These are phyloP conservation scores for Alternaria incomplexa DNA, from an alignment of 2,329 filamentous ascomycete species.

Conservation along the genomic window DNA sequence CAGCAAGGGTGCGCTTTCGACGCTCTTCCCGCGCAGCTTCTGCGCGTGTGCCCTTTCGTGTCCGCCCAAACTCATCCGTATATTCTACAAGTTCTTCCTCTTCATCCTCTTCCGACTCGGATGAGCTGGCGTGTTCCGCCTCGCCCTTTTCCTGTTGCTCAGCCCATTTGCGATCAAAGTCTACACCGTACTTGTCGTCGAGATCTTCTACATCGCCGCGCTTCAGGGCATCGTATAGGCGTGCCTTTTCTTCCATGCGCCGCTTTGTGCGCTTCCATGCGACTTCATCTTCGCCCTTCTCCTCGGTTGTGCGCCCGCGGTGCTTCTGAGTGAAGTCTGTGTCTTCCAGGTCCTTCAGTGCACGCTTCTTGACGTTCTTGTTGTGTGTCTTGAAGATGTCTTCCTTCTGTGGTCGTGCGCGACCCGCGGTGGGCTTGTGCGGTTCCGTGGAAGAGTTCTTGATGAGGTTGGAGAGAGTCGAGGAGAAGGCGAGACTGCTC, in stretches of 20 bases:
- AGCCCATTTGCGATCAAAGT: conserved; percentile 97
- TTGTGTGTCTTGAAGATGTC: conserved; percentile 74
- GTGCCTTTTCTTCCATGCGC: conserved; percentile 89
- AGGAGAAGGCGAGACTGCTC: conserved; percentile 82
- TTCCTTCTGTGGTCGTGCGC: conserved; percentile 65
- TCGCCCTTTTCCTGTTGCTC: conserved; percentile 62
- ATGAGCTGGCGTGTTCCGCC: conserved; percentile 49
- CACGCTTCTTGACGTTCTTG: conserved; percentile 66
- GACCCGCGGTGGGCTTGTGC: conserved; percentile 55
- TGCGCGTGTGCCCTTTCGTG: conserved; percentile 72
- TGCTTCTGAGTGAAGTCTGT: conserved; percentile 66
- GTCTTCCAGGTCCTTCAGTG: conserved; percentile 64
- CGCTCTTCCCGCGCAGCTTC: conserved; percentile 71
- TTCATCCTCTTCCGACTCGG: conserved; percentile 44
- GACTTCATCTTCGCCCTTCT: conserved; percentile 63
- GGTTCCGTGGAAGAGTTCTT: conserved; percentile 52
- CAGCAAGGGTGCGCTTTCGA: conserved; percentile 60
- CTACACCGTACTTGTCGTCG: conserved; percentile 72
- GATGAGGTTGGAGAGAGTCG: conserved; percentile 83
- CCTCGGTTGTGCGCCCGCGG: conserved; percentile 60
- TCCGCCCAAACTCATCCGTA: conserved; percentile 90
- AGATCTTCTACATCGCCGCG: conserved; percentile 75
- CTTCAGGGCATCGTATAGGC: conserved; percentile 88
- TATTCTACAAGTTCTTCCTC: conserved; percentile 78
- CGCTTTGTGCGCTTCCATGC: conserved; percentile 71